Evolutionary conservation across 179 eudicot genomes (phyloP).

Genomic region (Dionaea muscipula): DNA sequence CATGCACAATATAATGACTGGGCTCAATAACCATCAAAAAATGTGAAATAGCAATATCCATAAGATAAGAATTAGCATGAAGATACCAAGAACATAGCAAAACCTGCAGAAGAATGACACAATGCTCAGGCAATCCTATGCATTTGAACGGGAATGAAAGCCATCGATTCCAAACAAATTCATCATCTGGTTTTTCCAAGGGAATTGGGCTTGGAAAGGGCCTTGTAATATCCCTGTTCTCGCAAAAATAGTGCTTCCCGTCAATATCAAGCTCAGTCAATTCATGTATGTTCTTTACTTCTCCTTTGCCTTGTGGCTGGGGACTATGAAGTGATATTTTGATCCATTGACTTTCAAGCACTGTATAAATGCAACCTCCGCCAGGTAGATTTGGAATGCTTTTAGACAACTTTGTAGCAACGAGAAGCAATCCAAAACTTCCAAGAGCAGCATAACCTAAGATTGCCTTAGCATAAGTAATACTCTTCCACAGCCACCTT

Average conservation of each 20-base stretch:
- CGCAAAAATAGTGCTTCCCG: slow-evolving; percentile 90
- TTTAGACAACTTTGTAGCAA: slow-evolving; percentile 69
- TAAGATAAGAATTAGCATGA: slow-evolving; percentile 6
- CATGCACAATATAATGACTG: too few species aligned
- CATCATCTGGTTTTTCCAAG: slow-evolving; percentile 73
- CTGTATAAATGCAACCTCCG: slow-evolving; percentile 76
- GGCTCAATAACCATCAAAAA: neutral
- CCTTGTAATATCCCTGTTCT: slow-evolving; percentile 77
- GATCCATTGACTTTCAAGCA: slow-evolving; percentile 82
- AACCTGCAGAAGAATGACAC: slow-evolving; percentile 90
- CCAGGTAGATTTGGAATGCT: slow-evolving; percentile 74
- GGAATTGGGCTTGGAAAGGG: slow-evolving; percentile 86
- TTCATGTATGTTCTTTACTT: slow-evolving; percentile 69
- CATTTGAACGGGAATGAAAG: slow-evolving; percentile 62
- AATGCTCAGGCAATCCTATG: slow-evolving; percentile 76
- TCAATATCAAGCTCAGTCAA: slow-evolving; percentile 76
- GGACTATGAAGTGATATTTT: slow-evolving; percentile 76
- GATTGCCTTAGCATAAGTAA: slow-evolving; percentile 63
- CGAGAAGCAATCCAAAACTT: slow-evolving; percentile 56
- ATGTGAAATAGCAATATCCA: neutral
- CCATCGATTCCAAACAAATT: slow-evolving; percentile 96
- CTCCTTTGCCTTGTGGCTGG: slow-evolving; percentile 81
- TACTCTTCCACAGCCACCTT: slow-evolving; percentile 54
- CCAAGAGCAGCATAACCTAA: slow-evolving; percentile 91
- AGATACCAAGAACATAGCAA: slow-evolving; percentile 17